Base-by-base conservation (phyloP, 139 green algal species). In the Haematococcus sp. region DNA sequence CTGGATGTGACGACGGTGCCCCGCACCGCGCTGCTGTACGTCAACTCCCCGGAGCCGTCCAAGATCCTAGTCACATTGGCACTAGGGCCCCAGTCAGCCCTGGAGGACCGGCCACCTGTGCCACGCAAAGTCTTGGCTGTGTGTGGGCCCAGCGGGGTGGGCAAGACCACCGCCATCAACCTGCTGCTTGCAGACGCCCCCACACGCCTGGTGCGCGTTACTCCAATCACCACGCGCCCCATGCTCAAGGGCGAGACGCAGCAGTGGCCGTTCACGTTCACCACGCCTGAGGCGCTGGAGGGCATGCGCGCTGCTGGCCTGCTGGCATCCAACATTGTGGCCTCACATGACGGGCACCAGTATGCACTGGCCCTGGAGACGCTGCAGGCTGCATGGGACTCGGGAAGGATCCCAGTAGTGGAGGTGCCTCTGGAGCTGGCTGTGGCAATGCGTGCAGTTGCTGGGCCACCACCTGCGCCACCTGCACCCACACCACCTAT, bases 1-100 rank as follows among this genome's bases (percentile, higher is more conserved):
- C 20, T 82, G 46, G 80, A 90, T 72, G 78, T 76, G 22, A 59
- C 23, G 33, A 70, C 72, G n/a, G 67, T 83, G 13, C 74, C 78
- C 1, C 75, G 74, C 43, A 76, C 70, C 56, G 65, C 83, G 46
- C 68, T 93, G 66, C 76, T 94, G 35, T 76, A 73, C 11, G 66
- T 92, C 1, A 81, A 91, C 58, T 82, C 70, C 3, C 71, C 76
- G 25, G 88, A 93, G 82, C 88, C 87, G 0, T 52, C 35, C 33
- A 51, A 63, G 25, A 56, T 93, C 59, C 76, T 90, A 30, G 59
- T 78, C 4, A 77, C 73, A 16, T 70, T 91, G 27, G 68, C 66
- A 27, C 76, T 80, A 22, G 86, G 81, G 2, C 81, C 80, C 27
- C 77, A 83, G 65, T 73, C 84, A 44, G 35, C 19, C 0, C 46